phyloP scores from a whole-genome alignment of 495 filamentous ascomycete species.

The Alectoria sarmentosa region DNA sequence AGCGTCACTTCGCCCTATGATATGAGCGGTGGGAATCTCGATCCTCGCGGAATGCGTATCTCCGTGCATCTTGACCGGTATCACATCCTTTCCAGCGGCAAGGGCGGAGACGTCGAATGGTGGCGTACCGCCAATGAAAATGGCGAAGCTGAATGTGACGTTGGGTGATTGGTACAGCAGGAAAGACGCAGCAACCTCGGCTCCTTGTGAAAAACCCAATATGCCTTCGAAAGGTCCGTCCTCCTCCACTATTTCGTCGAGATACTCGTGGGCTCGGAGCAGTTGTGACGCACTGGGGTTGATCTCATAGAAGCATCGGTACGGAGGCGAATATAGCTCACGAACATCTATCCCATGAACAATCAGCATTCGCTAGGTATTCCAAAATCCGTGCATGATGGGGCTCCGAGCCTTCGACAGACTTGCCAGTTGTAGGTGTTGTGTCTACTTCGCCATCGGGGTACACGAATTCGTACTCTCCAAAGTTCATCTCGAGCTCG shows the following conservation, averaged over 20 bases:
- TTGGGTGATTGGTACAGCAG: conserved; percentile 29
- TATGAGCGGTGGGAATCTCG: conserved; percentile 2
- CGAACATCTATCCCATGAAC: not conserved
- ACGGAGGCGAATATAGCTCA: conserved; percentile 3
- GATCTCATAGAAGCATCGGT: conserved; percentile 5
- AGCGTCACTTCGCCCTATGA: conserved; percentile 2
- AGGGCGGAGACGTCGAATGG: conserved; percentile 16
- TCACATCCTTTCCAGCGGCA: not conserved
- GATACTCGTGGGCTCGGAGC: conserved; percentile 31
- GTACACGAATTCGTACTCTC: not conserved
- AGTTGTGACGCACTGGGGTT: not conserved
- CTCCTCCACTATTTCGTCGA: conserved; percentile 29
- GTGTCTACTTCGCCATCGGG: not conserved
- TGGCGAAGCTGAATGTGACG: conserved; percentile 26
- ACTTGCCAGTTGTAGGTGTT: not conserved
- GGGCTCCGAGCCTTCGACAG: not conserved
- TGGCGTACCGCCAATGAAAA: conserved; percentile 25
- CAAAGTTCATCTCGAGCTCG: conserved; percentile 2
- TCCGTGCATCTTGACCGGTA: not conserved
- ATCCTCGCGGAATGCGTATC: conserved; percentile 1
- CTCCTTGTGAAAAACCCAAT: conserved; percentile 43
- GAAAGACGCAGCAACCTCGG: conserved; percentile 33
- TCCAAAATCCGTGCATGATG: not conserved
- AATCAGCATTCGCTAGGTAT: not conserved
- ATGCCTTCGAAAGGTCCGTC: conserved; percentile 42